phyloP scores from a whole-genome alignment of 2,329 filamentous ascomycete genomes.

The Anisogramma anomala region DNA sequence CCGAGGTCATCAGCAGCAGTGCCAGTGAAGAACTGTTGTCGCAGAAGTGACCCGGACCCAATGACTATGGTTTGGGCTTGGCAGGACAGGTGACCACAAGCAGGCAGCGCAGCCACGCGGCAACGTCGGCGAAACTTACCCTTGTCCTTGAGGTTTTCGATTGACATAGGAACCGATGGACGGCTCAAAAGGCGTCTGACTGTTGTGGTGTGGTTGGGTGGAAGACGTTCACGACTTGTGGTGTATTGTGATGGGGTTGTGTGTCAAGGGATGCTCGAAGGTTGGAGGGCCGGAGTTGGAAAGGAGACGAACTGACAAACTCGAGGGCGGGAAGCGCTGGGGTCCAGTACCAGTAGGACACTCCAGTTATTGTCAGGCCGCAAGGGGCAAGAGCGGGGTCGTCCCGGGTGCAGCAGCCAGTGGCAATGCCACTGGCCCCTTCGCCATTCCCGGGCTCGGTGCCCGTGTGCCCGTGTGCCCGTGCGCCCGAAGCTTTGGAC shows the following conservation, averaged over 20 bases:
- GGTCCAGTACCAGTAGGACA: background rate
- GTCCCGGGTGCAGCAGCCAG: too few relatives aligned
- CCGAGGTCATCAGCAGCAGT: background rate
- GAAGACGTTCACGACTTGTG: slow-evolving; percentile 5
- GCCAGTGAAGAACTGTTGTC: background rate
- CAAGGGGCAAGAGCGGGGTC: background rate
- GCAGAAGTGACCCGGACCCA: background rate
- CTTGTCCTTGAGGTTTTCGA: slow-evolving; percentile 97
- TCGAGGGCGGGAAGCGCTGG: background rate
- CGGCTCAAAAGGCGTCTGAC: slow-evolving; percentile 35
- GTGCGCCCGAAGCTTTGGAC: too few relatives aligned
- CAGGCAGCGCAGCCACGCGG: slow-evolving; percentile 1
- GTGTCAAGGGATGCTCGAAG: background rate
- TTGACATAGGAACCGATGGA: slow-evolving; percentile 69
- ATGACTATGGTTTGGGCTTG: background rate
- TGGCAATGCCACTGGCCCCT: too few relatives aligned
- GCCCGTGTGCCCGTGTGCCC: too few relatives aligned
- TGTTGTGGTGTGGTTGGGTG: slow-evolving; percentile 16
- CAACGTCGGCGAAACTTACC: slow-evolving; percentile 43
- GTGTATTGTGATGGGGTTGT: slow-evolving; percentile 7
- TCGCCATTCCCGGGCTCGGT: too few relatives aligned
- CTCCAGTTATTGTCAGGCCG: background rate
- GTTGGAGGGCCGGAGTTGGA: background rate
- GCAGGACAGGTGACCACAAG: background rate
- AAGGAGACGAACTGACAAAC: background rate